phyloP scores from a whole-genome alignment of 371 early-diverging fungal genomes.

The Apophysomyces sp. region DNA sequence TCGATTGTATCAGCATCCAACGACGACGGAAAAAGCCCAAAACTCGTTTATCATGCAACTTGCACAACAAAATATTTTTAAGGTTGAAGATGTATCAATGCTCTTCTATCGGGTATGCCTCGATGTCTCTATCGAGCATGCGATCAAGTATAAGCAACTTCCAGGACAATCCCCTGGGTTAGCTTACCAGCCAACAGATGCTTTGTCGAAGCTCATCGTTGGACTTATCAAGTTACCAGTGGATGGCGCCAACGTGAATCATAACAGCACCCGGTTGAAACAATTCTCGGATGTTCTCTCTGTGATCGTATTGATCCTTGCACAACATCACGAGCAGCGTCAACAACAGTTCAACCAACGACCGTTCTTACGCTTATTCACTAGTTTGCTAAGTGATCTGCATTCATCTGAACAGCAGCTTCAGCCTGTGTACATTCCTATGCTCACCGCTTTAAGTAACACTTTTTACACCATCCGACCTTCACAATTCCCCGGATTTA shows the following conservation, averaged over 20 bases:
- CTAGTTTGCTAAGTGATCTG: constrained; percentile 81
- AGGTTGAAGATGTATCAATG: constrained; percentile 72
- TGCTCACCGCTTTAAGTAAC: constrained; percentile 74
- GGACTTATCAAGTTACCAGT: constrained; percentile 56
- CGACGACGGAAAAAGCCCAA: constrained; percentile 74
- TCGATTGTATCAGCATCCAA: constrained; percentile 78
- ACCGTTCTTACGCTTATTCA: constrained; percentile 90
- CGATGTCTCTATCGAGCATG: constrained; percentile 78
- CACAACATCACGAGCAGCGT: constrained; percentile 81
- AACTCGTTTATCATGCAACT: constrained; percentile 68
- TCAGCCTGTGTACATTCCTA: constrained; percentile 70
- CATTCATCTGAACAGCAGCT: constrained; percentile 68
- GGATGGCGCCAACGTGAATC: constrained; percentile 8
- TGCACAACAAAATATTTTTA: constrained; percentile 75
- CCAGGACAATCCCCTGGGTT: constrained; percentile 45
- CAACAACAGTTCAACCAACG: constrained; percentile 86
- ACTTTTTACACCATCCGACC: constrained; percentile 87
- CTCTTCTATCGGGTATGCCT: constrained; percentile 90
- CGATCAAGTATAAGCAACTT: constrained; percentile 60
- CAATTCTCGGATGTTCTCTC: constrained; percentile 79
- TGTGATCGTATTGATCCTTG: constrained; percentile 80
- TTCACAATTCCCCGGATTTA: constrained; percentile 89
- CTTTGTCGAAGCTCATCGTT: constrained; percentile 80
- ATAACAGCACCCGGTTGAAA: constrained; percentile 2
- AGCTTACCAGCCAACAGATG: constrained; percentile 80